Conservation (phyloP, 768 basidiomycete genomes). For the Neoboletus subvelutipes region DNA sequence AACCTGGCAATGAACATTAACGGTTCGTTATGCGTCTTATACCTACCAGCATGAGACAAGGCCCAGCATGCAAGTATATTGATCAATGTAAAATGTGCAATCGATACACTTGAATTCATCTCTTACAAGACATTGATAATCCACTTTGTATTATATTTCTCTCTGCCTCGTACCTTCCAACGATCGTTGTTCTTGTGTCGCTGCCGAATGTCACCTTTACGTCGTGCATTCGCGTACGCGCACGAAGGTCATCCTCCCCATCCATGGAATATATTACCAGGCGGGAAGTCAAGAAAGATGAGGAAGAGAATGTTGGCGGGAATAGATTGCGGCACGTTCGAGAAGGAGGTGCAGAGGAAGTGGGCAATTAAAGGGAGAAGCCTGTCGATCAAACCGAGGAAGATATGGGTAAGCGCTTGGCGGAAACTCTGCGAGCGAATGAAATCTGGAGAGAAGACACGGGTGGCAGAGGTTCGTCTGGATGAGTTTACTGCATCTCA, state of each 20-base stretch:
- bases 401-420: constrained; percentile 92
- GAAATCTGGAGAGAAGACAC: constrained; percentile 81
- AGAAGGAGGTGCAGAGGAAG: constrained; percentile 62
- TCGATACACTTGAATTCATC: background rate
- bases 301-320: constrained; percentile 47
- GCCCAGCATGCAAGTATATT: constrained; percentile 1
- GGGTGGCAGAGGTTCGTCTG: constrained; percentile 69
- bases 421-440: constrained; percentile 91
- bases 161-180: constrained; percentile 91
- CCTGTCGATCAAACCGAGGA: constrained; percentile 49
- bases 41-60: background rate
- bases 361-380: constrained; percentile 32
- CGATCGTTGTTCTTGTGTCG: constrained; percentile 78
- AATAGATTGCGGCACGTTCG: constrained; percentile 75
- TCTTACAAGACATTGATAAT: constrained; percentile 86
- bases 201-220: constrained; percentile 97
- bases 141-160: constrained; percentile 93
- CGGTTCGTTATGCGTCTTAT: background rate
- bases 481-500: background rate
- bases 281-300: constrained; percentile 64
- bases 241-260: constrained; percentile 90
- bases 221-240: constrained; percentile 84
- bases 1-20: background rate
- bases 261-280: constrained; percentile 98
- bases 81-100: background rate